Evolutionary conservation across 2,329 filamentous ascomycete species (phyloP).

Genomic region (Ceratocystis cubensis): DNA sequence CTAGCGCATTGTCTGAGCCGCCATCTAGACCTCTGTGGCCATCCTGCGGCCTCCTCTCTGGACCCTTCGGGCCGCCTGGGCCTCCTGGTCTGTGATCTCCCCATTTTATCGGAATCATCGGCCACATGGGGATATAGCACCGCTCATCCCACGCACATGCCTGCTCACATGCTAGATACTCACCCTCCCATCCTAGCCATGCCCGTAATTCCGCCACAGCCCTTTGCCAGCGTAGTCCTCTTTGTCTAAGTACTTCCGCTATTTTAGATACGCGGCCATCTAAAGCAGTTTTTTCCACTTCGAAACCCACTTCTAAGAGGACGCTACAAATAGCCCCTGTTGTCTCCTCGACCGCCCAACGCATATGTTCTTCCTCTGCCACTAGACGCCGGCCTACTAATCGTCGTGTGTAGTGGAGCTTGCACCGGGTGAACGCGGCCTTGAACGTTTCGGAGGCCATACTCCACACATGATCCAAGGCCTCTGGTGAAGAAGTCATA

Average conservation of each 20-base stretch:
- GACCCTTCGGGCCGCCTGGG: neutral
- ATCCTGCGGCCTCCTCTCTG: neutral
- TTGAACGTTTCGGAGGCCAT: conserved; percentile 28
- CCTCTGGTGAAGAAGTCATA: conserved; percentile 10
- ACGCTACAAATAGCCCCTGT: conserved; percentile 32
- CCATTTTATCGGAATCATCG: conserved; percentile 25
- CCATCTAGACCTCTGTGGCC: neutral
- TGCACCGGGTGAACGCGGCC: conserved; percentile 32
- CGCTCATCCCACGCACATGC: conserved; percentile 34
- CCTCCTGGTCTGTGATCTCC: neutral
- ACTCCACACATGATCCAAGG: conserved; percentile 25
- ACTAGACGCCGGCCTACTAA: conserved; percentile 26
- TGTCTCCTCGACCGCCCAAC: conserved; percentile 32
- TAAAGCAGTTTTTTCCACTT: conserved; percentile 31
- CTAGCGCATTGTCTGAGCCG: conserved; percentile 1
- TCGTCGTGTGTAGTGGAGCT: conserved; percentile 31
- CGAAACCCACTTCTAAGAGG: conserved; percentile 33
- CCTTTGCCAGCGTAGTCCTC: conserved; percentile 25
- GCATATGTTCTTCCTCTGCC: conserved; percentile 30
- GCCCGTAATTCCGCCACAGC: conserved; percentile 34
- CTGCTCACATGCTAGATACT: conserved; percentile 32
- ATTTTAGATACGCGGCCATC: conserved; percentile 23
- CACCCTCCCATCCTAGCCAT: conserved; percentile 40
- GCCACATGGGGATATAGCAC: conserved; percentile 42
- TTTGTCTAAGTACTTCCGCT: neutral